A percentile compares a stretch with the other conserved stretches of the same genome.
Evolutionary conservation across 2,329 filamentous ascomycete species (phyloP).

Genomic region (Salinomyces thailandicus): DNA sequence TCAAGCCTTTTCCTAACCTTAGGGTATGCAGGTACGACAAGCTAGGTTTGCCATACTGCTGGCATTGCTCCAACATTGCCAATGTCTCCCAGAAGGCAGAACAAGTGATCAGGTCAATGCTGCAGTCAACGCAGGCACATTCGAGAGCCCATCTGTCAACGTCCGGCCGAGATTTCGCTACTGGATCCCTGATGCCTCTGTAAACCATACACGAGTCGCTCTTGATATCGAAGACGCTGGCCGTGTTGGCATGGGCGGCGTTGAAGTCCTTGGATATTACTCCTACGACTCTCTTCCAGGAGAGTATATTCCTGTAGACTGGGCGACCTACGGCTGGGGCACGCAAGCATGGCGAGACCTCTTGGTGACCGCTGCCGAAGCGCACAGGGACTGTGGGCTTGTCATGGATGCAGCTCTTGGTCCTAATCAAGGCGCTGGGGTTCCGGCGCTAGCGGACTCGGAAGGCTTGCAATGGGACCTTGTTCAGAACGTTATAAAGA

Average conservation of each 20-base stretch:
- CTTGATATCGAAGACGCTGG: conserved; percentile 25
- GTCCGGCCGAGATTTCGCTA: conserved; percentile 25
- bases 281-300: conserved; percentile 18
- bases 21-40: no score
- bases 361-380: conserved; percentile 14
- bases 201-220: conserved; percentile 20
- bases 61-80: no score
- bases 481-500: not conserved
- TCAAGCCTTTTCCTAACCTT: no score
- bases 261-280: conserved; percentile 33
- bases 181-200: conserved; percentile 32
- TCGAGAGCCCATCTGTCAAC: conserved; percentile 18
- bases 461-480: conserved; percentile 29
- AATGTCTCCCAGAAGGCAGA: no score
- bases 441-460: conserved; percentile 28
- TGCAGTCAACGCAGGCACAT: conserved; percentile 8
- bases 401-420: conserved; percentile 39
- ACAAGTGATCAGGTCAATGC: not conserved
- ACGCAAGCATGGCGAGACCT: conserved; percentile 3
- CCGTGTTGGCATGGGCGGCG: conserved; percentile 28
- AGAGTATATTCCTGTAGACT: not conserved
- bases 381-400: conserved; percentile 28
- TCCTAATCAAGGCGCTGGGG: conserved; percentile 39
- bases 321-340: conserved; percentile 4
- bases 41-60: no score